These are phyloP conservation scores for Lepidium campestre DNA, from an alignment of 441 rosid species.

Conservation along the genomic window DNA sequence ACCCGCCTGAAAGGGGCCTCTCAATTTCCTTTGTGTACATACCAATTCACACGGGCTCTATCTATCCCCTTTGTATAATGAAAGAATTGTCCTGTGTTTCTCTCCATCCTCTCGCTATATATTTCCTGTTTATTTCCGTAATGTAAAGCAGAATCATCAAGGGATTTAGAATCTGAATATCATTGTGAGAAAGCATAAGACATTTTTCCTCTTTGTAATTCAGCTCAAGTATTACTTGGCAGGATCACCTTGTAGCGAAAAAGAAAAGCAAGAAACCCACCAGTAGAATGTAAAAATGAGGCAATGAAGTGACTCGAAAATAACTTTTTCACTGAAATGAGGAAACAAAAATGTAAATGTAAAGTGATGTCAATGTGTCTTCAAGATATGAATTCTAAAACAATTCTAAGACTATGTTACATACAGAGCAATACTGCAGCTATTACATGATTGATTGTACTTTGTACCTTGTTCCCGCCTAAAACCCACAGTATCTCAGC, in stretches of 20 bases:
- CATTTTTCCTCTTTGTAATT: neutral
- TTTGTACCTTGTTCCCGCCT: conserved; percentile 56
- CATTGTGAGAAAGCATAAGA: neutral
- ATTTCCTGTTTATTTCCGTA: neutral
- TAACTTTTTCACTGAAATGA: neutral
- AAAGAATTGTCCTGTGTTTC: conserved; percentile 22
- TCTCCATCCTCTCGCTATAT: neutral
- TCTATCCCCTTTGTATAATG: conserved; percentile 28
- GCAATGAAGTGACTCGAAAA: neutral
- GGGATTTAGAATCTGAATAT: neutral
- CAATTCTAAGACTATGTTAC: conserved; percentile 65
- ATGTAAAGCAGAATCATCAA: neutral
- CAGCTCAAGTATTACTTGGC: neutral
- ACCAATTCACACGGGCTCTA: conserved; percentile 16
- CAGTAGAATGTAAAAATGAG: neutral
- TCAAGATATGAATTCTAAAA: conserved; percentile 64
- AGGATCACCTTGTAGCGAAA: neutral
- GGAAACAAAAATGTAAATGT: conserved; percentile 20
- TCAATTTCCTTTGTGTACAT: conserved; percentile 23
- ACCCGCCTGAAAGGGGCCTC: conserved; percentile 3
- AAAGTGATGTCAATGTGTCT: conserved; percentile 51
- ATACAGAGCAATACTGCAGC: conserved; percentile 66
- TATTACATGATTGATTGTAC: conserved; percentile 45
- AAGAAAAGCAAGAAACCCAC: neutral
- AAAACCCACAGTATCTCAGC: conserved; percentile 43